These are phyloP conservation scores for Gliomastix tumulicola DNA, from an alignment of 2,329 filamentous ascomycete genomes.

Conservation along the genomic window DNA sequence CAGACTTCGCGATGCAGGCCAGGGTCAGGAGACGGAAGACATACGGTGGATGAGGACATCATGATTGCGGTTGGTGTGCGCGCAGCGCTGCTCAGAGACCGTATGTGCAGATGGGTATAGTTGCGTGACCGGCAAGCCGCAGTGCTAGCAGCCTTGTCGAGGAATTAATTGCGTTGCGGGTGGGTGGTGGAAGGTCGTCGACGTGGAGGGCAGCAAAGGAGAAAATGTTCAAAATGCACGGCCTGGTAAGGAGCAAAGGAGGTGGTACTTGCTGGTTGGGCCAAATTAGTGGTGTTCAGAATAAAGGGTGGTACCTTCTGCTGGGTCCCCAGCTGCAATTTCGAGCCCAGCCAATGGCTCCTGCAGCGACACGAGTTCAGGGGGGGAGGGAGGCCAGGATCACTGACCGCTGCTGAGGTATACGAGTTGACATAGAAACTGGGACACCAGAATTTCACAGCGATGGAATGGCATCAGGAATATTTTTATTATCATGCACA, in stretches of 20 bases:
- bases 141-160: too few species aligned
- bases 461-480: too few species aligned
- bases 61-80: too few species aligned
- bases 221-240: constrained; percentile 5
- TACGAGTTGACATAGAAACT: too few species aligned
- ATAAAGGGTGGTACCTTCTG: not conserved
- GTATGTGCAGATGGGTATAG: too few species aligned
- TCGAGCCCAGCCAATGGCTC: constrained; percentile 22
- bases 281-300: not conserved
- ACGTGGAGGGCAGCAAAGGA: constrained; percentile 6
- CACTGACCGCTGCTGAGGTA: too few species aligned
- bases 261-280: constrained; percentile 1
- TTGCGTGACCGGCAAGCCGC: too few species aligned
- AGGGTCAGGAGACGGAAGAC: constrained; percentile 11
- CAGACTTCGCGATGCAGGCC: too few species aligned
- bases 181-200: not conserved
- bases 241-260: too few species aligned
- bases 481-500: not conserved
- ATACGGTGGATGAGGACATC: constrained; percentile 25
- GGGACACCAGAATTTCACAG: too few species aligned
- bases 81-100: too few species aligned
- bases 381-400: constrained; percentile 7
- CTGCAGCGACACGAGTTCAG: constrained; percentile 15
- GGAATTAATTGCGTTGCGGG: too few species aligned
- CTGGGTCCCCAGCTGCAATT: constrained; percentile 18